Conservation (phyloP, 495 filamentous ascomycete species). For the Oidiodendron maius region DNA sequence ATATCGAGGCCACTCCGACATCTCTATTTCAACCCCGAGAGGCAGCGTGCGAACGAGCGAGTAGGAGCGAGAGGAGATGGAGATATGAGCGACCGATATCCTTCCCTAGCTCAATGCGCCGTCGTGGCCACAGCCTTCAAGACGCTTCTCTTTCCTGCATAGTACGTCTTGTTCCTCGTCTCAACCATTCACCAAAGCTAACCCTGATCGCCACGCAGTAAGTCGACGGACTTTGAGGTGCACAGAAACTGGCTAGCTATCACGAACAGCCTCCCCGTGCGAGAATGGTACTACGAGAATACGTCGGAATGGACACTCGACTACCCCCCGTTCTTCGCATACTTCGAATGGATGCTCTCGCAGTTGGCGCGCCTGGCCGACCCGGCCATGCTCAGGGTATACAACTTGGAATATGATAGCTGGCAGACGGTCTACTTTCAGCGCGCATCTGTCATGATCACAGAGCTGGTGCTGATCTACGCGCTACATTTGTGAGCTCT, state of each 20-base stretch:
- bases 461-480: slow-evolving; percentile 76
- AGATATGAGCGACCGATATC: slow-evolving; percentile 70
- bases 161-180: slow-evolving; percentile 58
- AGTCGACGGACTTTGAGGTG: slow-evolving; percentile 98
- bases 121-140: slow-evolving; percentile 86
- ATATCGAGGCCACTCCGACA: too few relatives aligned
- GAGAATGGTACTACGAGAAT: slow-evolving; percentile 95
- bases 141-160: slow-evolving; percentile 89
- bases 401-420: slow-evolving; percentile 76
- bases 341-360: slow-evolving; percentile 90
- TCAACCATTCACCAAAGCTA: not conserved
- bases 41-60: too few relatives aligned
- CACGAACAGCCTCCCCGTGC: slow-evolving; percentile 78
- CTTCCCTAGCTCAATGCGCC: slow-evolving; percentile 80
- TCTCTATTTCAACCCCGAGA: too few relatives aligned
- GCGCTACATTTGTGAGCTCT: slow-evolving; percentile 67
- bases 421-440: slow-evolving; percentile 95
- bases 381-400: slow-evolving; percentile 74
- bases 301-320: slow-evolving; percentile 99
- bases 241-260: slow-evolving; percentile 98
- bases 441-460: slow-evolving; percentile 76
- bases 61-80: too few relatives aligned
- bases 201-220: slow-evolving; percentile 49
- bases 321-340: slow-evolving; percentile 96
- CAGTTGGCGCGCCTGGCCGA: slow-evolving; percentile 72